phyloP scores from a whole-genome alignment of 2,329 filamentous ascomycete genomes.

The Diaporthe citriasiana region DNA sequence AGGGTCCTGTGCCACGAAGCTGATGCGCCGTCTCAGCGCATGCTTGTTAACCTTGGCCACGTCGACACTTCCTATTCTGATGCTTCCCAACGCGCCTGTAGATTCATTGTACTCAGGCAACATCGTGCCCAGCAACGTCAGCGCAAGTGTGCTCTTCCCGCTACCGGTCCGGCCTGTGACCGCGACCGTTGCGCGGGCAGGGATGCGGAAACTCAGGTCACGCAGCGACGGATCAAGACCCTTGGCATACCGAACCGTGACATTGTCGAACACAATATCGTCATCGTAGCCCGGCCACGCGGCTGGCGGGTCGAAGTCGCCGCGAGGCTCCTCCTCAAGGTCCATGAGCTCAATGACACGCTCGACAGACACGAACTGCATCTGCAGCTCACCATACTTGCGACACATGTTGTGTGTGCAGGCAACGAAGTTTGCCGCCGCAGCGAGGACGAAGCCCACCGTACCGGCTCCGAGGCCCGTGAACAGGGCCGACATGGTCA shows the following conservation, averaged over 20 bases:
- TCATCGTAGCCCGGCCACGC: slow-evolving; percentile 82
- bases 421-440: slow-evolving; percentile 76
- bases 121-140: slow-evolving; percentile 70
- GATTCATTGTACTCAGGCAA: slow-evolving; percentile 56
- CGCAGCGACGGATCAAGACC: slow-evolving; percentile 80
- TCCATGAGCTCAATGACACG: slow-evolving; percentile 85
- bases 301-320: slow-evolving; percentile 77
- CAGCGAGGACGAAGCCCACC: slow-evolving; percentile 85
- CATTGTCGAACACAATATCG: slow-evolving; percentile 81
- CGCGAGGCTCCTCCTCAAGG: slow-evolving; percentile 80
- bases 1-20: slow-evolving; percentile 75
- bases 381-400: slow-evolving; percentile 86
- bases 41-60: slow-evolving; percentile 68
- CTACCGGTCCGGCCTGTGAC: slow-evolving; percentile 88
- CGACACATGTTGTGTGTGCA: slow-evolving; percentile 82
- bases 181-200: slow-evolving; percentile 71
- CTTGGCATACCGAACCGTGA: slow-evolving; percentile 84
- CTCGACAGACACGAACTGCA: slow-evolving; percentile 93
- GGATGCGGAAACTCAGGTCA: slow-evolving; percentile 79
- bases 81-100: slow-evolving; percentile 56
- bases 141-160: slow-evolving; percentile 84
- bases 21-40: slow-evolving; percentile 69
- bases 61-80: slow-evolving; percentile 68
- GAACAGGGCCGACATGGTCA: slow-evolving; percentile 82
- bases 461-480: slow-evolving; percentile 82